Base-by-base conservation (phyloP, 169 alveolate species). In the Cystoisospora suis region DNA sequence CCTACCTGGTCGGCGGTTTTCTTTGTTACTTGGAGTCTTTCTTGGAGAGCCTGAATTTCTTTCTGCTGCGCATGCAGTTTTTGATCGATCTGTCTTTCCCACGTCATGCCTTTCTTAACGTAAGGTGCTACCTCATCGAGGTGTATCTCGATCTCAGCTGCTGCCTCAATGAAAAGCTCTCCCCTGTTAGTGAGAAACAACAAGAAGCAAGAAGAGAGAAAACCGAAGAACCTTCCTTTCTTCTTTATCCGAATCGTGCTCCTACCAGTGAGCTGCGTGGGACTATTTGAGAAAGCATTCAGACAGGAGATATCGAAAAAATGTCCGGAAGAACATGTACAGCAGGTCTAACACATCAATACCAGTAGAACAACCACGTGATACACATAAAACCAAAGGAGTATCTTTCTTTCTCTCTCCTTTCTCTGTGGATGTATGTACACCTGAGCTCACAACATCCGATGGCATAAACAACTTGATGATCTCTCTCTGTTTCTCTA, bases 1-100 rank as follows among this genome's bases (percentile, higher is more conserved):
- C 77, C 7, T 44, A 65, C 77, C 44, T 65, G 77, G 77, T 65
- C 77, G n/a, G 77, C 77, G 7, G n/a, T 5, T 65, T 44, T 36
- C 0, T 44, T 23, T 44, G 77, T 44, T 23, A 32, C 3, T 3
- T 65, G n/a, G 77, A 65, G 77, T 20, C 44, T 36, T 1, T 7
- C 36, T n/a, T 65, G 45, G 42, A 65, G 77, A 15, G 36, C 77
- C 45, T 44, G 77, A 32, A 32, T 65, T 44, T 65, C 42, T n/a
- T 65, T 17, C 40, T 65, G 44, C 44, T 1, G 6, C 44, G 38
- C n/a, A 7, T 65, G 27, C 42, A 65, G 77, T 44, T 12, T 20
- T 1, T 36, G 45, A n/a, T 65, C 77, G 77, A 65, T 6, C 36
- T 65, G 44, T n/a, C 34, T 65, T 44, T 65, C 77, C 77, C 77